Evolutionary conservation across 2,329 filamentous ascomycete species (phyloP).

Genomic region (Trichophyton schoenleinii): DNA sequence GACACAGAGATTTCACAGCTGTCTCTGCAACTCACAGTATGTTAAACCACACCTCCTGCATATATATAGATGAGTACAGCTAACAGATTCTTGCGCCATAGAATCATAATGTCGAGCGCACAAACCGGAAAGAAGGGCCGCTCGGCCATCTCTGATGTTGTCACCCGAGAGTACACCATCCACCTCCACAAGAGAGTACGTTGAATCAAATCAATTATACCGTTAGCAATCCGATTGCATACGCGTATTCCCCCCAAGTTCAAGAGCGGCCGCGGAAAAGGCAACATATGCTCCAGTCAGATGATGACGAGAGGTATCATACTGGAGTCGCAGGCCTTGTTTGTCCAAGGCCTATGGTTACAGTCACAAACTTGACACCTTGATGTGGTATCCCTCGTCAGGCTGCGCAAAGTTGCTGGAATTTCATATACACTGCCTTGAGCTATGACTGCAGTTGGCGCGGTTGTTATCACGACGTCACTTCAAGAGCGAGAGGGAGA

Average conservation of each 20-base stretch:
- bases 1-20: constrained; percentile 9
- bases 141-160: constrained; percentile 97
- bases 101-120: constrained; percentile 50
- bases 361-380: not conserved
- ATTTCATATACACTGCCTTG: constrained; percentile 1
- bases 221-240: not conserved
- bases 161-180: constrained; percentile 99
- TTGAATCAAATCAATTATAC: constrained; percentile 25
- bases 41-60: not conserved
- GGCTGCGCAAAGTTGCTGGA: not conserved
- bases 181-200: constrained; percentile 99
- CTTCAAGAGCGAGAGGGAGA: constrained; percentile 7
- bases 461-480: not conserved
- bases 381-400: not conserved
- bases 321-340: not conserved
- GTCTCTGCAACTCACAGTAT: constrained; percentile 9
- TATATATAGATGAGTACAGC: not conserved
- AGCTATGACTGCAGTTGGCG: not conserved
- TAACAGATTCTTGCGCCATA: not conserved
- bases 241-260: not conserved
- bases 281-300: not conserved
- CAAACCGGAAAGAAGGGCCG: constrained; percentile 62
- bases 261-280: constrained; percentile 1
- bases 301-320: not conserved
- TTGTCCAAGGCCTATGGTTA: not conserved